phyloP scores from a whole-genome alignment of 2,329 filamentous ascomycete species.

The Sordariomycetes sp. region DNA sequence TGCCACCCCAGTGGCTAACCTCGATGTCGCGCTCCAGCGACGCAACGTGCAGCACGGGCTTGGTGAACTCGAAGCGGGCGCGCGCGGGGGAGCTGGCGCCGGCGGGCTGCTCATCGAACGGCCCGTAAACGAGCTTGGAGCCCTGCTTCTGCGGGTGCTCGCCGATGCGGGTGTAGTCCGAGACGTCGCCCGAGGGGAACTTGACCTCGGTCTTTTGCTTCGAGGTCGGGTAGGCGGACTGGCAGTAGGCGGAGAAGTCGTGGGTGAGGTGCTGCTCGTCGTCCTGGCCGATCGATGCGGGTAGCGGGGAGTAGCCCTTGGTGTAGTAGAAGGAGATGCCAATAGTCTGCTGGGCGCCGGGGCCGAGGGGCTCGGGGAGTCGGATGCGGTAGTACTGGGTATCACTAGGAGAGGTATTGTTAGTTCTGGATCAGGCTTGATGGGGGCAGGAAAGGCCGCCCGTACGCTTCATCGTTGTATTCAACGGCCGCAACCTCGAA shows the following conservation, averaged over 20 bases:
- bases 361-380: conserved; percentile 61
- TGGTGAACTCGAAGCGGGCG: conserved; percentile 91
- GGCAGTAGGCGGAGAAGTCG: conserved; percentile 72
- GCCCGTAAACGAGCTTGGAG: conserved; percentile 76
- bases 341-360: conserved; percentile 70
- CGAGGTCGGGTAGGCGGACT: conserved; percentile 69
- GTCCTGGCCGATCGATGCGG: conserved; percentile 68
- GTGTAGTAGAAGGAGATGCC: conserved; percentile 77
- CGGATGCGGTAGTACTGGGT: conserved; percentile 75
- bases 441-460: conserved; percentile 5
- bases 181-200: conserved; percentile 62
- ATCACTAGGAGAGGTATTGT: conserved; percentile 30
- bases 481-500: conserved; percentile 61
- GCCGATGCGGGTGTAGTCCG: conserved; percentile 71
- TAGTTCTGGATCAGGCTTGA: background rate
- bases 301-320: conserved; percentile 66
- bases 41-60: conserved; percentile 70
- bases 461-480: conserved; percentile 44
- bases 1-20: conserved; percentile 96
- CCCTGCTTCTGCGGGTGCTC: conserved; percentile 71
- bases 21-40: conserved; percentile 82
- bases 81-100: conserved; percentile 59
- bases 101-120: conserved; percentile 72
- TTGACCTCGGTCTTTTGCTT: conserved; percentile 99
- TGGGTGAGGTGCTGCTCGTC: conserved; percentile 80